Conservation (phyloP, 495 filamentous ascomycete genomes). For the Xylaria castorea region DNA sequence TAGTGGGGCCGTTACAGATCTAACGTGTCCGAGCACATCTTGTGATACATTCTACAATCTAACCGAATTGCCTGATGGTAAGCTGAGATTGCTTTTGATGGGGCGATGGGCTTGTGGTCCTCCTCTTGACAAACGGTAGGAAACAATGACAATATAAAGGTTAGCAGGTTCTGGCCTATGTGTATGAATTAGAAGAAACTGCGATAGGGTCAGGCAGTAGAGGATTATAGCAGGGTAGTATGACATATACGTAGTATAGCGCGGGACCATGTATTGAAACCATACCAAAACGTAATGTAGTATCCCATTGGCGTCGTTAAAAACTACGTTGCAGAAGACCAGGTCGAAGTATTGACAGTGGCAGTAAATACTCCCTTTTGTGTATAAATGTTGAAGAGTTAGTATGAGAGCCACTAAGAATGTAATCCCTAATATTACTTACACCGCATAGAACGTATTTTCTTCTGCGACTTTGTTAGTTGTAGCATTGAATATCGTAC, state of each 20-base stretch:
- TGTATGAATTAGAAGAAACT: not conserved
- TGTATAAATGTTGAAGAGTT: no score
- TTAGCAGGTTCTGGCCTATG: not conserved
- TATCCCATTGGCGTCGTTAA: not conserved
- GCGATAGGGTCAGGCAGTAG: not conserved
- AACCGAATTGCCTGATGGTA: no score
- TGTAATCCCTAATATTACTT: no score
- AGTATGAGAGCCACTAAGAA: no score
- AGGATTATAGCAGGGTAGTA: not conserved
- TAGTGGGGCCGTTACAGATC: not conserved
- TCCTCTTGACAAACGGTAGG: not conserved
- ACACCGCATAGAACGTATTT: no score
- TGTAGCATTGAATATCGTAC: no score
- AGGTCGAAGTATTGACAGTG: not conserved
- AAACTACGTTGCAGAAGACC: not conserved
- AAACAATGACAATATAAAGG: no score
- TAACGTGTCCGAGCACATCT: not conserved
- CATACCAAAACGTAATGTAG: not conserved
- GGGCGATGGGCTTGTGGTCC: not conserved
- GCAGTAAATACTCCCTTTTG: not conserved
- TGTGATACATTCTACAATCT: not conserved
- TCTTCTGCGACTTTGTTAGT: no score
- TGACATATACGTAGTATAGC: not conserved
- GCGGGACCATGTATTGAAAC: not conserved
- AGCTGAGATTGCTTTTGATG: not conserved